These are phyloP conservation scores for Candida dendrica DNA, from an alignment of 805 yeast species.

Conservation along the genomic window DNA sequence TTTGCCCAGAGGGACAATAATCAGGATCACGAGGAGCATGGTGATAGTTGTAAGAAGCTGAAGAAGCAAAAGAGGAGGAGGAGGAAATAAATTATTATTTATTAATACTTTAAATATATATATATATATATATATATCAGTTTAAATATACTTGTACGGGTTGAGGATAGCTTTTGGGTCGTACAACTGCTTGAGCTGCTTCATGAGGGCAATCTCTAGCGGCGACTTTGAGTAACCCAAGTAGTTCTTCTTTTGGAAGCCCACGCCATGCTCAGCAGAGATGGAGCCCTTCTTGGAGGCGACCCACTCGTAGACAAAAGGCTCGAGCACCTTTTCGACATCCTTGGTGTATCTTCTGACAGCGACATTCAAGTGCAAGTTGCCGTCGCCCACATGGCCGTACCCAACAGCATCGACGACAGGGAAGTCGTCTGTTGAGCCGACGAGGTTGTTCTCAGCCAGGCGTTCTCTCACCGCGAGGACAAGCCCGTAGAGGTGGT, in stretches of 20 bases:
- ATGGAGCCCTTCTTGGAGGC: conserved; percentile 68
- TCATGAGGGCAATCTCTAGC: conserved; percentile 66
- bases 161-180: conserved; percentile 92
- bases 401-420: conserved; percentile 89
- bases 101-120: neutral
- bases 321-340: conserved; percentile 80
- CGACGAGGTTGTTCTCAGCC: conserved; percentile 47
- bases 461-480: conserved; percentile 66
- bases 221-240: conserved; percentile 77
- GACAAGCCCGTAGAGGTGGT: conserved; percentile 74
- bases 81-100: neutral
- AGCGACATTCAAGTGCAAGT: conserved; percentile 87
- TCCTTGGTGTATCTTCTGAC: conserved; percentile 75
- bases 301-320: conserved; percentile 93
- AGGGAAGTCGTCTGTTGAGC: conserved; percentile 61
- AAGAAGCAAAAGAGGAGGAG: too few species aligned
- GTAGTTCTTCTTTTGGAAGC: conserved; percentile 92
- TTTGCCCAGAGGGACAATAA: too few species aligned
- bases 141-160: conserved; percentile 82
- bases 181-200: conserved; percentile 66
- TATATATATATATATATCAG: neutral
- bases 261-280: conserved; percentile 96
- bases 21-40: too few species aligned
- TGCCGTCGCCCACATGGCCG: conserved; percentile 98
- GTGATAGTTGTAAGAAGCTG: too few species aligned